A percentile compares a stretch with the other conserved stretches of the same genome.
phyloP scores from a whole-genome alignment of 345 rosid genomes.

The Combretum micranthum region DNA sequence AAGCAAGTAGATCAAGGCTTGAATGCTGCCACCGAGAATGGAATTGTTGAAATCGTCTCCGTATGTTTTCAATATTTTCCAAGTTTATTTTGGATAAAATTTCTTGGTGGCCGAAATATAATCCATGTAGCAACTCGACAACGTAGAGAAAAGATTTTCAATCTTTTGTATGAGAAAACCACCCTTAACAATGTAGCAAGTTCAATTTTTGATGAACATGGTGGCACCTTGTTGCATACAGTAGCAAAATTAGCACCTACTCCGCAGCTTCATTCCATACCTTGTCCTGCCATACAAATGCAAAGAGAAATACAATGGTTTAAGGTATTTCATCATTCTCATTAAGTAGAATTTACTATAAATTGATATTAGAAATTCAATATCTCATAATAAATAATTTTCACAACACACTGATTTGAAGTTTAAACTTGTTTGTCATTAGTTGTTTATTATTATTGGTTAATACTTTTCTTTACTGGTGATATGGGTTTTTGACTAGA shows the following conservation, averaged over 20 bases:
- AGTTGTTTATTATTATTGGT: too few relatives aligned
- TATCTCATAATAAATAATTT: too few relatives aligned
- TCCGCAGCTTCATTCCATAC: background rate
- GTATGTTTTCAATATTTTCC: background rate
- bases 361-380: too few relatives aligned
- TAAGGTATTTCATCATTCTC: constrained; percentile 1
- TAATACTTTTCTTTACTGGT: too few relatives aligned
- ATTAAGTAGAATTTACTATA: too few relatives aligned
- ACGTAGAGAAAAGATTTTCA: constrained; percentile 3
- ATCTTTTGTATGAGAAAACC: background rate
- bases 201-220: background rate
- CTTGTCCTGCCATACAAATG: constrained; percentile 10
- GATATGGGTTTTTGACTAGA: too few relatives aligned
- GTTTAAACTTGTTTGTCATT: too few relatives aligned
- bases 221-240: background rate
- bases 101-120: background rate
- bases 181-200: background rate
- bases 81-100: background rate
- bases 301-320: constrained; percentile 16
- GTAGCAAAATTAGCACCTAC: constrained; percentile 1
- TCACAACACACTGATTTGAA: too few relatives aligned
- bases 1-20: background rate
- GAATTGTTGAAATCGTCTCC: background rate
- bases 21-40: background rate
- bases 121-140: background rate